Evolutionary conservation across 2,329 filamentous ascomycete species (phyloP), one percentile per base, ranked within the genome.

Genomic region (Dactylella cylindrospora): DNA sequence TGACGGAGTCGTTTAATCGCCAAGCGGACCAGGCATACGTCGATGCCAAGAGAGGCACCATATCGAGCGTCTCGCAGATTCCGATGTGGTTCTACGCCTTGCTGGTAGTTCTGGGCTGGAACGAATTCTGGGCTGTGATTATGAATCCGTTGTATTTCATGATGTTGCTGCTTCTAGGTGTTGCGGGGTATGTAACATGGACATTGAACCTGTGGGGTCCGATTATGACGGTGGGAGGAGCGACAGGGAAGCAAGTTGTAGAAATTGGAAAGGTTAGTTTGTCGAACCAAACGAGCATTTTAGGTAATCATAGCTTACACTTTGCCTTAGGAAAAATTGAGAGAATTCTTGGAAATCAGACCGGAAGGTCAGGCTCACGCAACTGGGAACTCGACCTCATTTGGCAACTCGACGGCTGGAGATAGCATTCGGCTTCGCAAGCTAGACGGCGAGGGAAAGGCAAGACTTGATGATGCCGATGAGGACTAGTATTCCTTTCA

Each of bases 11-110:
- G 51, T 98, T 98, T 80, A 97, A 96, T 80, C 97, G 97, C 80
- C 93, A 89, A 28, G 93, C 93, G 1, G 93, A 98, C 71, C 93
- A 90, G 5, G 91, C 98, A 3, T 98, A 95, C 70, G 90, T 98
- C 33, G 93, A 98, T 76, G 93, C 93, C 43, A 98, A 98, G 79
- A 83, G 93, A 57, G 90, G 91, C 71, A 93, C 93, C 33, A 94
- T 98, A 71, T 93, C 93, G 50, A 90, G 91, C 54, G 88, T 98
- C 69, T 88, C 90, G 3, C 90, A 96, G 73, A 84, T 98, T 43
- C 93, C 93, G 4, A 76, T 95, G 64, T 97, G 96, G 74, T 96
- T 98, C 74, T 98, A 96, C 70, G 88, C 83, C 33, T 73, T 97
- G 53, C 78, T 98, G 53, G 76, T 98, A 66, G 88, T 89, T 17